Base-by-base conservation (phyloP, 179 eudicot genomes). In the Gypsophila paniculata region DNA sequence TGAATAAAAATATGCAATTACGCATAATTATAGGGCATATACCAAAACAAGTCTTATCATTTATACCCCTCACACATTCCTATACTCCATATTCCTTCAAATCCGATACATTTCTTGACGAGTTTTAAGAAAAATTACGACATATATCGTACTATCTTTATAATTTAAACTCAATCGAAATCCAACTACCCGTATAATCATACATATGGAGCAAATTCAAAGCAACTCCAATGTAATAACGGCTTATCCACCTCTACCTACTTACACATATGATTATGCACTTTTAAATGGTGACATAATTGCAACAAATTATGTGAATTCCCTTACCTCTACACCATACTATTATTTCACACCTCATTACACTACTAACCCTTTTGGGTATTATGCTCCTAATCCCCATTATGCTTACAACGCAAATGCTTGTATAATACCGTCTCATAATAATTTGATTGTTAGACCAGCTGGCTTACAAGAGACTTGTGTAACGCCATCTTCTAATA, bases 231-330 rank as follows among this genome's bases (percentile, higher is more conserved):
- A 63, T 32, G 25, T 58, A 29, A 55, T 55, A 5, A 25, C 25
- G 15, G 36, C 38, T 6, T 44, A 54, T 64, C 81, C 77, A 64
- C 81, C 77, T 22, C n/a, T n/a, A n/a, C n/a, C n/a, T n/a, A n/a
- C n/a, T n/a, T n/a, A n/a, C n/a, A n/a, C n/a, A n/a, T n/a, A n/a
- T n/a, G n/a, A n/a, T n/a, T n/a, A n/a, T n/a, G n/a, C n/a, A n/a
- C n/a, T n/a, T n/a, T 2, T 25, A 17, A 15, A 29, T 21, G 39
- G 22, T 57, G 81, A 78, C 48, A 74, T 71, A 64, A 65, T 78
- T 53, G 78, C 74, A 21, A 65, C 77, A 74, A 74, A 69, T 69
- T 78, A 78, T 64, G 78, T 57, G 17, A 53, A 74, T 48, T 46
- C 66, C n/a, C 75, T 74, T 3, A 70, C 49, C 18, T 69, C 75